Percentiles rank a stretch among this genome's conserved stretches.
phyloP scores from a whole-genome alignment of 257 asterid genomes.

The Jacaranda copaia region DNA sequence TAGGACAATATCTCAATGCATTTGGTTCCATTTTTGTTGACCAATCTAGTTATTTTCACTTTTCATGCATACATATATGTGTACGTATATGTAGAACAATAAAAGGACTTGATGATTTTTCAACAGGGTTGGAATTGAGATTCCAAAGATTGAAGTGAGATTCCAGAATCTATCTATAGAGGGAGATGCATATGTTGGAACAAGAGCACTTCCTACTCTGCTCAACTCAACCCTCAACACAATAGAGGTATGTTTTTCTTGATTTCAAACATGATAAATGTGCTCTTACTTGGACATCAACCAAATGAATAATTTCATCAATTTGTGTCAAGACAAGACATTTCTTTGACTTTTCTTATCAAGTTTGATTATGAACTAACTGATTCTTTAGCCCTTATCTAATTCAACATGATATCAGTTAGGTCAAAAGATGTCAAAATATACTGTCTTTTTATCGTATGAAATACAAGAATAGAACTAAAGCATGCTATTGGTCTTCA shows the following conservation, averaged over 20 bases:
- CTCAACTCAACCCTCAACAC: slow-evolving; percentile 75
- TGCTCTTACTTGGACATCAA: not conserved
- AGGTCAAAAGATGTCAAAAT: not conserved
- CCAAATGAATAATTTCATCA: not conserved
- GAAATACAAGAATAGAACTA: not conserved
- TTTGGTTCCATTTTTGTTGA: too few relatives aligned
- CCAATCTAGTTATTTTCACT: too few relatives aligned
- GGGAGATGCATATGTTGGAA: slow-evolving; percentile 86
- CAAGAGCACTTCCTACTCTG: slow-evolving; percentile 90
- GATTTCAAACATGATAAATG: not conserved
- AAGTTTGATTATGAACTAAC: not conserved
- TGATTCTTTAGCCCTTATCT: not conserved
- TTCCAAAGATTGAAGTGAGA: slow-evolving; percentile 86
- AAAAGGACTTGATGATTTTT: not conserved
- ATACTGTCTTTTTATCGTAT: not conserved
- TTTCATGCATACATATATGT: not conserved
- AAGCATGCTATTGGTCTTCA: too few relatives aligned
- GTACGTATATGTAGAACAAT: not conserved
- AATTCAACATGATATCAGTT: not conserved
- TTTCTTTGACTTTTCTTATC: not conserved
- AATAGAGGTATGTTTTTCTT: slow-evolving; percentile 59
- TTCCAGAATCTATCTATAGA: slow-evolving; percentile 68
- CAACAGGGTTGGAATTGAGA: slow-evolving; percentile 81
- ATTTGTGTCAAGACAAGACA: not conserved
- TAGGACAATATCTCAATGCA: too few relatives aligned